Evolutionary conservation across 352 stramenopile species (phyloP), one percentile per base, ranked within the genome.

Genomic region (Globisporangium takayamanum): DNA sequence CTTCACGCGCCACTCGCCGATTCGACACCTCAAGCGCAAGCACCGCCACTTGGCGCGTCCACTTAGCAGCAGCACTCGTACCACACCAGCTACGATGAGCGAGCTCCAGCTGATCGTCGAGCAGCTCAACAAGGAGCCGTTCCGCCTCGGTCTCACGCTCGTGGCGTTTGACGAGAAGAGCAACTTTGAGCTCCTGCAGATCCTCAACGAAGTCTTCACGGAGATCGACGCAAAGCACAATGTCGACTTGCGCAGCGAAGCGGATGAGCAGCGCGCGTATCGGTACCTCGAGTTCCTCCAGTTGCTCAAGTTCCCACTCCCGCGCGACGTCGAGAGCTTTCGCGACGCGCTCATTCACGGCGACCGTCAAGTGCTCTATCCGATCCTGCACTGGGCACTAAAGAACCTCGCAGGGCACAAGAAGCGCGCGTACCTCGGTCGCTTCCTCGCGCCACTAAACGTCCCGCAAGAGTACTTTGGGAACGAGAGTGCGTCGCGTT

Each of bases 161-260:
- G 87, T 96, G 49, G 90, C 92, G 45, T 98, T 98, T 58, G 95
- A 98, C 56, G 92, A 97, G 70, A 97, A 98, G 63, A 86, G 79
- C 59, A 90, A 88, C 63, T 92, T 94, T 47, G 93, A 98, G 62
- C 70, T 98, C 50, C 78, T 98, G 11, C 88, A 98, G 72, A 82
- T 97, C 47, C 78, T 98, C 10, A 96, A 97, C 64, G 88, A 97
- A 61, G 88, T 98, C 15, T 88, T 98, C 62, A 73, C 73, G 18
- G 80, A 93, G 59, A 92, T 98, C 56, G 88, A 97, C 68, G 44
- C 74, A 18, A 78, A 90, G 37, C 78, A 96, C 60, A 81, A 88
- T 42, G 80, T 95, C 42, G 89, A 97, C 65, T 55, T 97, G 42
- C 80, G 88, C 7, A 70, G 73, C n/a, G 86, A 96, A 57, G 64